Evolutionary conservation across 2,329 filamentous ascomycete genomes (phyloP).

Genomic region (Xylaria sp.): DNA sequence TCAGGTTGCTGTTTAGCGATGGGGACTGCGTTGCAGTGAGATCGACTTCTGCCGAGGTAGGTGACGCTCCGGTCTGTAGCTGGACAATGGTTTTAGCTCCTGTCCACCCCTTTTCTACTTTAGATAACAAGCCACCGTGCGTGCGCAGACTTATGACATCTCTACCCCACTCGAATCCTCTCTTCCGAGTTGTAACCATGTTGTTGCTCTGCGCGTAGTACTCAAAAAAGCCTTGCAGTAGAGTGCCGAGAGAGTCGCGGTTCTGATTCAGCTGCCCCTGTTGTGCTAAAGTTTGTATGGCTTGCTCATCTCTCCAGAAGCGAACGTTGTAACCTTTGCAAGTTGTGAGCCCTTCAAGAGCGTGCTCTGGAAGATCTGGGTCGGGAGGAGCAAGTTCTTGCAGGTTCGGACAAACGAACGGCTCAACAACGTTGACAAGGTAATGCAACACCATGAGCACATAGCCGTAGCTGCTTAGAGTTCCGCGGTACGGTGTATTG

Average conservation of each 20-base stretch:
- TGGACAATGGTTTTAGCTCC: constrained; percentile 78
- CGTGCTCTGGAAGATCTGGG: constrained; percentile 53
- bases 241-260: constrained; percentile 72
- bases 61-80: constrained; percentile 53
- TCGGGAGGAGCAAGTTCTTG: constrained; percentile 65
- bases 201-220: constrained; percentile 76
- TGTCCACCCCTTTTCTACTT: constrained; percentile 86
- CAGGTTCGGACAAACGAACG: constrained; percentile 86
- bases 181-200: constrained; percentile 62
- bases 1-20: constrained; percentile 36
- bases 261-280: constrained; percentile 74
- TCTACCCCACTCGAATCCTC: constrained; percentile 81
- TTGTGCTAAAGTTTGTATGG: constrained; percentile 71
- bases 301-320: constrained; percentile 81
- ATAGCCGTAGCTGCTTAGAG: constrained; percentile 89
- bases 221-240: constrained; percentile 87
- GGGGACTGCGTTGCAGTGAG: constrained; percentile 33
- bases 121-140: constrained; percentile 74
- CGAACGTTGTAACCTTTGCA: constrained; percentile 76
- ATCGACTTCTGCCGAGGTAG: constrained; percentile 39
- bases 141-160: constrained; percentile 84
- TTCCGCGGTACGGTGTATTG: constrained; percentile 87
- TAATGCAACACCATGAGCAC: constrained; percentile 94
- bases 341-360: constrained; percentile 54
- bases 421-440: constrained; percentile 81